These are phyloP conservation scores for Leishmania martiniquensis DNA, from an alignment of 208 protist genomes.

Conservation along the genomic window DNA sequence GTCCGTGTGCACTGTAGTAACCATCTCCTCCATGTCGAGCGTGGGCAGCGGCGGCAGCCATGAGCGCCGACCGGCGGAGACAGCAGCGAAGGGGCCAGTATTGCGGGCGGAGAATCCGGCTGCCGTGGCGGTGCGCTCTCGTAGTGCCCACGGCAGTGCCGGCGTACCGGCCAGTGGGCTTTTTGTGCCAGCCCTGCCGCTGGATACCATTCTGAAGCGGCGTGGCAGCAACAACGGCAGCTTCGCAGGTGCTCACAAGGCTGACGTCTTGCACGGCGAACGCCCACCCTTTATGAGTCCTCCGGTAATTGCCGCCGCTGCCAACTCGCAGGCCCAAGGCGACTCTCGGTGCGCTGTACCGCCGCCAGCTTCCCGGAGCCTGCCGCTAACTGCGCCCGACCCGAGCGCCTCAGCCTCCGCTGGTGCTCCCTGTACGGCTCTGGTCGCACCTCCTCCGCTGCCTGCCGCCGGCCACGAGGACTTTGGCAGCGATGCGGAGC, in stretches of 20 bases:
- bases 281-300: background rate
- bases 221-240: background rate
- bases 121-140: slow-evolving; percentile 16
- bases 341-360: slow-evolving; percentile 24
- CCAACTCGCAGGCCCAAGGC: background rate
- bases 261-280: slow-evolving; percentile 1
- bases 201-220: slow-evolving; percentile 16
- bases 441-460: background rate
- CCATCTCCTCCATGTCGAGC: slow-evolving; percentile 45
- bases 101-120: slow-evolving; percentile 12
- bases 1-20: slow-evolving; percentile 40
- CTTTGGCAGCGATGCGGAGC: background rate
- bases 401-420: background rate
- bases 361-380: slow-evolving; percentile 6
- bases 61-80: background rate
- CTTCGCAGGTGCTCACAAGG: background rate
- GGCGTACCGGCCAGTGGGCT: background rate
- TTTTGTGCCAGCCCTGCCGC: slow-evolving; percentile 10
- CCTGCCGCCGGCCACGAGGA: background rate
- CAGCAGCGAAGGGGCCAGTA: background rate
- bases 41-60: slow-evolving; percentile 9
- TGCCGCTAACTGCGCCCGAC: background rate
- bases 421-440: background rate
- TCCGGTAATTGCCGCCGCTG: background rate
- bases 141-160: background rate